A percentile compares a stretch with the other conserved stretches of the same genome.
phyloP scores from a whole-genome alignment of 2,329 filamentous ascomycete species.

The Colletotrichum nymphaeae region DNA sequence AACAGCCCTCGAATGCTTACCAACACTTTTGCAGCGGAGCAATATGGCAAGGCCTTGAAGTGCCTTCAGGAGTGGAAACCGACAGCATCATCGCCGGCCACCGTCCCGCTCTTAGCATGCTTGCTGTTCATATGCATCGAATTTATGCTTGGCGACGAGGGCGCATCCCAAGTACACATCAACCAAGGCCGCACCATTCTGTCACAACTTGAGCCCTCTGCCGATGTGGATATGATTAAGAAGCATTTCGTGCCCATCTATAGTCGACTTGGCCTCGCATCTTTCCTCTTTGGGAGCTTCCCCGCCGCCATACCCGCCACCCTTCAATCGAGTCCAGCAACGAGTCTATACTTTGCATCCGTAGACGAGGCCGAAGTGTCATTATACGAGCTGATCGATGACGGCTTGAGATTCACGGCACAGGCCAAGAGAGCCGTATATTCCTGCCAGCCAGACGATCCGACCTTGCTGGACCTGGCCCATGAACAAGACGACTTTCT shows the following conservation, averaged over 20 bases:
- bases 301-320: conserved; percentile 49
- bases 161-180: conserved; percentile 57
- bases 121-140: conserved; percentile 66
- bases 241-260: conserved; percentile 57
- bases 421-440: conserved; percentile 42
- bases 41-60: conserved; percentile 62
- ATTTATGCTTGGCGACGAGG: conserved; percentile 62
- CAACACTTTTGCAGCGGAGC: conserved; percentile 50
- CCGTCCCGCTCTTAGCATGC: conserved; percentile 56
- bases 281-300: conserved; percentile 52
- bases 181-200: conserved; percentile 56
- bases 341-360: conserved; percentile 44
- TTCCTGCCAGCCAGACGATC: conserved; percentile 39
- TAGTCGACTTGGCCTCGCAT: conserved; percentile 53
- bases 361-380: conserved; percentile 44
- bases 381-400: conserved; percentile 54
- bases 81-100: conserved; percentile 38
- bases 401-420: conserved; percentile 50
- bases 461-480: conserved; percentile 41
- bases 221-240: conserved; percentile 50
- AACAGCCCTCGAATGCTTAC: background rate
- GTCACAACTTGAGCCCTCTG: conserved; percentile 44
- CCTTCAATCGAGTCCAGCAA: conserved; percentile 46
- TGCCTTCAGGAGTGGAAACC: conserved; percentile 51
- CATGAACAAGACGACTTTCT: conserved; percentile 48